Percentiles rank a stretch among this genome's conserved stretches.
Conservation (phyloP, 1,284 basidiomycete species). For the Earliella scabrosa region DNA sequence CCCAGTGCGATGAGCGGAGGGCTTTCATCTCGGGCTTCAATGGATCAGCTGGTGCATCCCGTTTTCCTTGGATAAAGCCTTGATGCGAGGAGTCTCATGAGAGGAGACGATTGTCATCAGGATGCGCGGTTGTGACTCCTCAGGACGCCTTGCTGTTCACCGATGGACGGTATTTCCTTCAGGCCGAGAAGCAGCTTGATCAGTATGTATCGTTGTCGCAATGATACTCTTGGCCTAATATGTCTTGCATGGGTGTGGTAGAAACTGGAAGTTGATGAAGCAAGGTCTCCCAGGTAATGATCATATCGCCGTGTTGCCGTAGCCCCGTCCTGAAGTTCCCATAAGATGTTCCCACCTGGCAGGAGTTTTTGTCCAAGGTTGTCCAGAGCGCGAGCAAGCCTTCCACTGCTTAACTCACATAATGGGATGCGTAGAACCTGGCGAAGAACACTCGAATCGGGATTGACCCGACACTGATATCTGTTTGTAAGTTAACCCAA, state of each 20-base stretch:
- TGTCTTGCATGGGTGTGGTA: conserved; percentile 30
- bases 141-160: conserved; percentile 84
- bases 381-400: conserved; percentile 29
- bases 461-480: conserved; percentile 81
- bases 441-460: conserved; percentile 70
- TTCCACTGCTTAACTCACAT: background rate
- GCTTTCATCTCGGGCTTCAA: conserved; percentile 92
- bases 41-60: conserved; percentile 81
- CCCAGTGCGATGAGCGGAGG: conserved; percentile 82
- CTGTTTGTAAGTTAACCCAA: conserved; percentile 54
- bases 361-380: conserved; percentile 82
- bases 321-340: conserved; percentile 3
- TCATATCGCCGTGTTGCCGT: background rate
- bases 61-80: background rate
- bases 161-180: conserved; percentile 93
- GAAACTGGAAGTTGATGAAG: conserved; percentile 95
- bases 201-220: conserved; percentile 46
- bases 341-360: conserved; percentile 88
- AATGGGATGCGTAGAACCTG: conserved; percentile 54
- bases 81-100: background rate
- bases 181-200: conserved; percentile 91
- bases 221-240: conserved; percentile 1
- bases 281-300: conserved; percentile 74
- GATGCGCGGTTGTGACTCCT: conserved; percentile 81
- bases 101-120: conserved; percentile 46